Conservation (phyloP, 345 rosid genomes). For the Ricinus communis region DNA sequence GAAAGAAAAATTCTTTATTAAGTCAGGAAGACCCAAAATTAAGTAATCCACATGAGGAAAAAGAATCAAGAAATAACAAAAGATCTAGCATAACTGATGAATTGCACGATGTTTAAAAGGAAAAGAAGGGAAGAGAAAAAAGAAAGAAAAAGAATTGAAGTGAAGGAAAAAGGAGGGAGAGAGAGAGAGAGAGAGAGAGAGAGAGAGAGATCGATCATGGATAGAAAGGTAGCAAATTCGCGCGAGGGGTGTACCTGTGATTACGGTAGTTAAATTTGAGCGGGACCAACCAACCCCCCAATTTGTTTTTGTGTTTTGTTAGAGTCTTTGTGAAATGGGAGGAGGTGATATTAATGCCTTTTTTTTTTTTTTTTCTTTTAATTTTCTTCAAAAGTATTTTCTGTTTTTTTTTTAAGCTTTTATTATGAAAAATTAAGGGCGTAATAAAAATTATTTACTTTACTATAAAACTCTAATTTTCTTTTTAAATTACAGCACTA, state of each 20-base stretch:
- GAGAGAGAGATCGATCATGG: slow-evolving; percentile 4
- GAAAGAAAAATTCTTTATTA: neutral
- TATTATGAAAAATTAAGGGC: neutral
- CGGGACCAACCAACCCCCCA: slow-evolving; percentile 43
- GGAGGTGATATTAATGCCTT: neutral
- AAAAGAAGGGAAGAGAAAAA: neutral
- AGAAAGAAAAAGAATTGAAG: neutral
- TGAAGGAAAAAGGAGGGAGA: neutral
- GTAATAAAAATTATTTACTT: no score
- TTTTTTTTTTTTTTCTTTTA: neutral
- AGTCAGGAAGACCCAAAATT: neutral
- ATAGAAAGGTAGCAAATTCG: slow-evolving; percentile 24
- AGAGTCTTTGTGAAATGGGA: neutral
- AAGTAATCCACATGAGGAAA: slow-evolving; percentile 23
- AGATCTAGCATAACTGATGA: slow-evolving; percentile 3
- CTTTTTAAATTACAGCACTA: no score
- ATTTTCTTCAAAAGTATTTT: neutral
- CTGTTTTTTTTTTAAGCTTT: neutral
- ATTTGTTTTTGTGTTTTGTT: neutral
- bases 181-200: neutral
- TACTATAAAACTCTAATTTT: no score
- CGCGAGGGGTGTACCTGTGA: slow-evolving; percentile 46
- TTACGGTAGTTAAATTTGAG: slow-evolving; percentile 50
- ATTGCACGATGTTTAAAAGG: neutral
- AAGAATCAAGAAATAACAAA: neutral